Evolutionary conservation across 805 yeast genomes (phyloP).

Genomic region (Wickerhamiella sergipiensis): DNA sequence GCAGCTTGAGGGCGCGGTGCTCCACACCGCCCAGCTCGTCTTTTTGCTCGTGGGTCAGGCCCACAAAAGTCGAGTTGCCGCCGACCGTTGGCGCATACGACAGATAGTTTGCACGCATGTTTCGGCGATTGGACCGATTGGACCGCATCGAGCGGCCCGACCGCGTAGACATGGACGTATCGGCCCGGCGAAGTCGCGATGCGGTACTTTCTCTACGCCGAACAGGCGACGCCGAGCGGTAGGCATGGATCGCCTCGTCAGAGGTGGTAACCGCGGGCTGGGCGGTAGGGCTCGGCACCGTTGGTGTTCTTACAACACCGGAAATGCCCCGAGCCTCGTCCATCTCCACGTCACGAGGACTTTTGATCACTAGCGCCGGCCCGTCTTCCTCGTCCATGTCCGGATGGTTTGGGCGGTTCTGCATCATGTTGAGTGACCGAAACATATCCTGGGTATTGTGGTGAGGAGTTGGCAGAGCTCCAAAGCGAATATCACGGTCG

Average conservation of each 20-base stretch:
- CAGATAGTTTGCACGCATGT: conserved; percentile 38
- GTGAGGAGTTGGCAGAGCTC: conserved; percentile 38
- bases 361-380: conserved; percentile 61
- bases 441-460: conserved; percentile 68
- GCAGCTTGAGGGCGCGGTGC: conserved; percentile 71
- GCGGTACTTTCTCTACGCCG: background rate
- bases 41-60: conserved; percentile 67
- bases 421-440: conserved; percentile 71
- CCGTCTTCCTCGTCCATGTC: conserved; percentile 42
- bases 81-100: conserved; percentile 90
- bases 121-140: background rate
- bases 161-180: background rate
- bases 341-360: conserved; percentile 58
- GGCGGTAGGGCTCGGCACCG: background rate
- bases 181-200: background rate
- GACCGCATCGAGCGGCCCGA: background rate
- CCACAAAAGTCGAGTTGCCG: conserved; percentile 82
- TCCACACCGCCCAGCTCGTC: conserved; percentile 97
- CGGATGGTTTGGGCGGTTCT: conserved; percentile 20
- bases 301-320: background rate
- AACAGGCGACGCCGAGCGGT: background rate
- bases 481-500: conserved; percentile 39
- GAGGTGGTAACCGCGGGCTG: background rate
- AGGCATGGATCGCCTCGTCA: background rate
- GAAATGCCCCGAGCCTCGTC: conserved; percentile 19